Base-by-base conservation (phyloP, 371 early-diverging fungal species). In the Racocetra persica region DNA sequence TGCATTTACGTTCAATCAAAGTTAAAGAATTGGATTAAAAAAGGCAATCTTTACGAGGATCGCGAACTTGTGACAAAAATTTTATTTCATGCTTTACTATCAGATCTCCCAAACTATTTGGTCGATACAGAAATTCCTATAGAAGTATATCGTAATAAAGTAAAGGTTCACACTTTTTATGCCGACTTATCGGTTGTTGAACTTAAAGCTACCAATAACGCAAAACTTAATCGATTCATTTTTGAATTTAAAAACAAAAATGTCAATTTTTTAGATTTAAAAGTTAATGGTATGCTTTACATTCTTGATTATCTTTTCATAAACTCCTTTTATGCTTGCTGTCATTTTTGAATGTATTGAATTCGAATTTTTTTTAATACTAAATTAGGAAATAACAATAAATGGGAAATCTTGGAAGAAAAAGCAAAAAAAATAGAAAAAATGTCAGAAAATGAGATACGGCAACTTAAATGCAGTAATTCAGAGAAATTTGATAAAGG, bases 231-330 rank as follows among this genome's bases (percentile, higher is more conserved):
- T 66, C n/a, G 67, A 36, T n/a, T 67, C 38, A 67, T 67, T 67
- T 67, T 67, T 67, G 41, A 67, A 5, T 67, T 67, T 20, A 67
- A 67, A 38, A 18, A 18, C n/a, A 67, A 67, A 67, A 14, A n/a
- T 4, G 10, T 65, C 20, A 65, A 65, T 1, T 65, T 65, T 28
- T 67, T 67, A 41, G 67, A 67, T 67, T 67, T 67, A 8, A 14
- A n/a, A 38, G 36, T 67, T n/a, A 36, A 8, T 20, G 67, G 67
- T 36, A 67, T 41, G 67, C 26, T 63, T 63, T 32, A 59, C 22
- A 59, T n/a, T 59, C 20, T n/a, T 16, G 16, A 32, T 24, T 28
- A 28, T 62, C 1, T 66, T 41, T 66, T 41, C 41, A 66, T 63
- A 28, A 63, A 28, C 28, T 63, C 32, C 28, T 63, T 55, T 55